Evolutionary conservation across 352 stramenopile species (phyloP).

Genomic region (Globisporangium canariense): DNA sequence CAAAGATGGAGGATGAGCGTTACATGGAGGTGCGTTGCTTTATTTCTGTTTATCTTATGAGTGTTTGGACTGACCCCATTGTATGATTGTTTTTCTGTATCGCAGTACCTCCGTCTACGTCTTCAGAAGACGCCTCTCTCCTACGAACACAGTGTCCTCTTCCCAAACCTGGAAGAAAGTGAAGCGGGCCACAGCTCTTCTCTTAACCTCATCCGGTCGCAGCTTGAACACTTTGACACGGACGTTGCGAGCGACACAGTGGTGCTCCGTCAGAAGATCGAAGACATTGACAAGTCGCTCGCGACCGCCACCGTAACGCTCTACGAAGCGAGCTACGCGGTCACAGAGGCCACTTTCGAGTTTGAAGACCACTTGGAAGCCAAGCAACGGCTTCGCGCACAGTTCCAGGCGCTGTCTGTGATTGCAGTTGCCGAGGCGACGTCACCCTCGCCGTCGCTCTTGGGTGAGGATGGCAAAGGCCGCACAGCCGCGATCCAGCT

Average conservation of each 20-base stretch:
- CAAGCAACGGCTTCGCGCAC: conserved; percentile 31
- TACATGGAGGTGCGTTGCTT: conserved; percentile 50
- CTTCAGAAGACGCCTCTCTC: conserved; percentile 59
- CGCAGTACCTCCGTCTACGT: conserved; percentile 68
- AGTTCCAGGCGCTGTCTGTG: conserved; percentile 43
- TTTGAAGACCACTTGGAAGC: conserved; percentile 57
- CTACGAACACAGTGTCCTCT: conserved; percentile 65
- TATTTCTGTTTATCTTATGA: neutral
- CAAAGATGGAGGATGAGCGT: conserved; percentile 61
- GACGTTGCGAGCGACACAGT: conserved; percentile 69
- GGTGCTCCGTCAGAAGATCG: conserved; percentile 75
- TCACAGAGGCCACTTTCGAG: conserved; percentile 60
- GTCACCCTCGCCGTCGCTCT: conserved; percentile 27
- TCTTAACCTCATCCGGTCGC: conserved; percentile 54
- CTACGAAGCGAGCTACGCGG: conserved; percentile 49
- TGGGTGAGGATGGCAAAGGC: conserved; percentile 1
- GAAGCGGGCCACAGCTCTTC: conserved; percentile 32
- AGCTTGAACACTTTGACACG: conserved; percentile 57
- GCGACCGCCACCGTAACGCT: conserved; percentile 49
- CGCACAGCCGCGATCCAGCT: conserved; percentile 10
- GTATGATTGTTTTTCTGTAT: neutral
- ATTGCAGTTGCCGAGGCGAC: conserved; percentile 52
- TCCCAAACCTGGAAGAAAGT: conserved; percentile 52
- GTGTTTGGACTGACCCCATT: neutral
- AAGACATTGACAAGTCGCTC: conserved; percentile 55